These are phyloP conservation scores for Aquilaria sinensis DNA, from an alignment of 345 rosid species.

Conservation along the genomic window DNA sequence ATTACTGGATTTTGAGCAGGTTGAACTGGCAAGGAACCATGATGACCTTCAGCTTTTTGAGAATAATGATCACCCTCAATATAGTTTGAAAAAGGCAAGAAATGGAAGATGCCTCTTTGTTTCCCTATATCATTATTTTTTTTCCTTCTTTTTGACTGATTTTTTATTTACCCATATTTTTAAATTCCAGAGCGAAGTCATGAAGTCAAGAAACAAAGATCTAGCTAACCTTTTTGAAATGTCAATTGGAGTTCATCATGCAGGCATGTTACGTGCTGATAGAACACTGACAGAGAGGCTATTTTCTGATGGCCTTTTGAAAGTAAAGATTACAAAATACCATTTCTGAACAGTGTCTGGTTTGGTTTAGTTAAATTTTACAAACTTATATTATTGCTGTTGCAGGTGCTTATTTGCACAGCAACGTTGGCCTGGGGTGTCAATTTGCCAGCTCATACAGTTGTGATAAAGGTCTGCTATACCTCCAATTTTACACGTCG, in stretches of 20 bases:
- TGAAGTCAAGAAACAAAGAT: conserved; percentile 94
- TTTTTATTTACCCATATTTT: conserved; percentile 18
- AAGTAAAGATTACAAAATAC: conserved; percentile 35
- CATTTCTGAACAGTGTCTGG: conserved; percentile 7
- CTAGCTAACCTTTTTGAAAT: conserved; percentile 69
- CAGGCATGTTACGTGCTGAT: conserved; percentile 95
- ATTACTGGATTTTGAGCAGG: conserved; percentile 36
- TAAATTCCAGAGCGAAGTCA: conserved; percentile 69
- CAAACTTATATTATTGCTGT: conserved; percentile 13
- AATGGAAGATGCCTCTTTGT: conserved; percentile 8
- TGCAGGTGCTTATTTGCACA: conserved; percentile 95
- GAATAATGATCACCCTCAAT: conserved; percentile 72
- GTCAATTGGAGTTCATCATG: conserved; percentile 89
- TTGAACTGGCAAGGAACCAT: conserved; percentile 68
- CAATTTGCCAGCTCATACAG: conserved; percentile 96
- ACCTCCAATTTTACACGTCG: not conserved
- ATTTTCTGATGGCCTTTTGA: conserved; percentile 86
- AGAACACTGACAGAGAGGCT: conserved; percentile 92
- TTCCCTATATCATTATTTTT: not conserved
- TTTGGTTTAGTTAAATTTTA: conserved; percentile 8
- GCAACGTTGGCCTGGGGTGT: conserved; percentile 99
- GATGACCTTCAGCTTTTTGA: conserved; percentile 59
- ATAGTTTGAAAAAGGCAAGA: conserved; percentile 56
- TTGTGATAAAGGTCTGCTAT: conserved; percentile 82
- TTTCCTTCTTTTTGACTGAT: conserved; percentile 11